Percentiles rank a stretch among this genome's conserved stretches.
Conservation (phyloP, 2,329 filamentous ascomycete genomes). For the Eutypa lata region DNA sequence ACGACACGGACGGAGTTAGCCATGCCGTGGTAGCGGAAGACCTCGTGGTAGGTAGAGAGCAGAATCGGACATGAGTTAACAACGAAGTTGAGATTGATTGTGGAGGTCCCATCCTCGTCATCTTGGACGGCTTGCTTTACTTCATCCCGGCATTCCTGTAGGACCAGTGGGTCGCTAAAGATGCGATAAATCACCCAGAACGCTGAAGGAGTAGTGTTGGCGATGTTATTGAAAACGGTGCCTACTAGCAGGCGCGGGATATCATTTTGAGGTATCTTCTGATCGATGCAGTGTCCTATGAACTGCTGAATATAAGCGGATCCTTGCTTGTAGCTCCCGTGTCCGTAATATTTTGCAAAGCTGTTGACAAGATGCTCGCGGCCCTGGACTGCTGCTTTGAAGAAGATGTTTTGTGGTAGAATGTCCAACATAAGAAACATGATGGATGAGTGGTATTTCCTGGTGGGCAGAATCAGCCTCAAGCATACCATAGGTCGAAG, state of each 20-base stretch:
- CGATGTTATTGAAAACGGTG: constrained; percentile 4
- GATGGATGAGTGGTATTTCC: constrained; percentile 11
- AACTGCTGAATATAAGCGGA: constrained; percentile 9
- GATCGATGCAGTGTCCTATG: constrained; percentile 5
- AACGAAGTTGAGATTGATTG: neutral
- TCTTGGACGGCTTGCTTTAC: neutral
- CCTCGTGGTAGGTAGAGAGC: constrained; percentile 4
- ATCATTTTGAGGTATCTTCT: too few species aligned
- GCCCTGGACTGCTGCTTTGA: neutral
- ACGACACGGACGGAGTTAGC: neutral
- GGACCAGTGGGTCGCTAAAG: constrained; percentile 2
- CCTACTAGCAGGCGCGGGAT: too few species aligned
- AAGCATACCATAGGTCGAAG: too few species aligned
- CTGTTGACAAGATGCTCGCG: constrained; percentile 1
- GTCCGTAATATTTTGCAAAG: constrained; percentile 6
- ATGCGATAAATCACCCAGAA: constrained; percentile 8
- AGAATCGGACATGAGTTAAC: constrained; percentile 5
- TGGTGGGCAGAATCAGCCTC: constrained; percentile 4
- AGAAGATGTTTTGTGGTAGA: constrained; percentile 5
- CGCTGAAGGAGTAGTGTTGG: constrained; percentile 4
- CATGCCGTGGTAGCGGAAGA: constrained; percentile 6
- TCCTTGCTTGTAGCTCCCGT: constrained; percentile 7
- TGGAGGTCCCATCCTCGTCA: neutral
- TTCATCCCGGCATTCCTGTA: constrained; percentile 1
- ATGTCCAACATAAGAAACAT: constrained; percentile 16